Percentiles rank a stretch among this genome's conserved stretches.
Evolutionary conservation across 1,284 basidiomycete species (phyloP).

Genomic region (Prillingera fragicola): DNA sequence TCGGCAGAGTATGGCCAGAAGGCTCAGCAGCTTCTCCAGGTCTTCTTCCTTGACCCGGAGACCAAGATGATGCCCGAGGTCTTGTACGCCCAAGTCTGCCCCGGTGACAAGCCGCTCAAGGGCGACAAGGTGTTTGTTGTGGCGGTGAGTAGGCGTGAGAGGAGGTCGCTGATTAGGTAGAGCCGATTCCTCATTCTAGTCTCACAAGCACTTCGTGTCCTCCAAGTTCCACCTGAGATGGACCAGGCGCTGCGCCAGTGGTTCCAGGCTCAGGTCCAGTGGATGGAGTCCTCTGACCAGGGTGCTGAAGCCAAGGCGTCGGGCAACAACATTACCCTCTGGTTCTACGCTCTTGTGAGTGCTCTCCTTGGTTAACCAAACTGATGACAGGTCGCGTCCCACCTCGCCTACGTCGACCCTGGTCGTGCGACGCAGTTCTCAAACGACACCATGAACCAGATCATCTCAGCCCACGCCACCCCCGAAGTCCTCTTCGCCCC

Average conservation of each 20-base stretch:
- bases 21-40: constrained; percentile 21
- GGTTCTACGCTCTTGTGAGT: constrained; percentile 36
- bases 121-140: constrained; percentile 32
- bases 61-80: constrained; percentile 35
- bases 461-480: constrained; percentile 8
- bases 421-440: constrained; percentile 13
- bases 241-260: constrained; percentile 15
- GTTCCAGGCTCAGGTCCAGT: constrained; percentile 25
- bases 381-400: constrained; percentile 21
- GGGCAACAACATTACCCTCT: constrained; percentile 29
- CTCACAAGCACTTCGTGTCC: constrained; percentile 20
- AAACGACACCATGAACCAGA: not conserved
- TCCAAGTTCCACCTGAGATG: constrained; percentile 6
- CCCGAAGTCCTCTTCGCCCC: constrained; percentile 18
- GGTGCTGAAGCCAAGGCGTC: constrained; percentile 19
- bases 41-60: constrained; percentile 32
- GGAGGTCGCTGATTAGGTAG: constrained; percentile 8
- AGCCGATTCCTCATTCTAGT: constrained; percentile 32
- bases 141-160: constrained; percentile 21
- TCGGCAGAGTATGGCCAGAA: not conserved
- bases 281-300: constrained; percentile 27
- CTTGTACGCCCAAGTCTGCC: constrained; percentile 29
- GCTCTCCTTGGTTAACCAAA: not conserved
- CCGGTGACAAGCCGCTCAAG: constrained; percentile 16
- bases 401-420: constrained; percentile 19